These are phyloP conservation scores for Plasmodium knowlesi DNA, from an alignment of 169 alveolate genomes.

Conservation along the genomic window DNA sequence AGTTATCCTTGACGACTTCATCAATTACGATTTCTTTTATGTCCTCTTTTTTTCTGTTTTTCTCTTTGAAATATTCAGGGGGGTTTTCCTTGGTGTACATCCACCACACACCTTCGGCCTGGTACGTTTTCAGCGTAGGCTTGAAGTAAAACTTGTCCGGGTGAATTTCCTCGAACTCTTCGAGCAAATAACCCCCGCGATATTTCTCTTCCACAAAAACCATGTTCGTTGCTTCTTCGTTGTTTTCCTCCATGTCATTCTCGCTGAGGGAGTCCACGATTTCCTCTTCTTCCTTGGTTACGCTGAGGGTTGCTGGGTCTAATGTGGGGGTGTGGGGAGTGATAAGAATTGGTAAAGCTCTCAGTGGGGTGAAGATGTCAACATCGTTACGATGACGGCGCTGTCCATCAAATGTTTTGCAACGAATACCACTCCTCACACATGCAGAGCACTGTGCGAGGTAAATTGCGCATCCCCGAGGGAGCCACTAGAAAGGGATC, in stretches of 20 bases:
- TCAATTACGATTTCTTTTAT: constrained; percentile 53
- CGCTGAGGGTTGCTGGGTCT: background rate
- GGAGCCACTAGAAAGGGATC: background rate
- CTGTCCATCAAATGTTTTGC: background rate
- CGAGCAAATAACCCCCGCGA: constrained; percentile 63
- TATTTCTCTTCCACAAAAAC: constrained; percentile 66
- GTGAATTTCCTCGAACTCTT: constrained; percentile 63
- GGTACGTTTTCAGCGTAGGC: constrained; percentile 51
- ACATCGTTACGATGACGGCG: background rate
- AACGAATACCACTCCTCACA: background rate
- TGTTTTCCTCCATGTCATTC: constrained; percentile 46
- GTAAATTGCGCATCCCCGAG: background rate
- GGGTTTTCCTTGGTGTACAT: constrained; percentile 69
- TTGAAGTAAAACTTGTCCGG: constrained; percentile 46
- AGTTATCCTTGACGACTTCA: background rate
- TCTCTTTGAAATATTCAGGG: constrained; percentile 40
- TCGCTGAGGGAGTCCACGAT: constrained; percentile 46
- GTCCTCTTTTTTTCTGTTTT: background rate
- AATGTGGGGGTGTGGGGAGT: background rate
- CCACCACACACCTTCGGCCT: constrained; percentile 76
- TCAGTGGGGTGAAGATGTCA: no score
- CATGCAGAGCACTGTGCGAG: background rate
- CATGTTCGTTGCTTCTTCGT: constrained; percentile 57
- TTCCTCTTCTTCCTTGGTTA: constrained; percentile 51
- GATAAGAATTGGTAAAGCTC: background rate